phyloP scores from a whole-genome alignment of 768 basidiomycete species.

The Lentinula guzmanii region DNA sequence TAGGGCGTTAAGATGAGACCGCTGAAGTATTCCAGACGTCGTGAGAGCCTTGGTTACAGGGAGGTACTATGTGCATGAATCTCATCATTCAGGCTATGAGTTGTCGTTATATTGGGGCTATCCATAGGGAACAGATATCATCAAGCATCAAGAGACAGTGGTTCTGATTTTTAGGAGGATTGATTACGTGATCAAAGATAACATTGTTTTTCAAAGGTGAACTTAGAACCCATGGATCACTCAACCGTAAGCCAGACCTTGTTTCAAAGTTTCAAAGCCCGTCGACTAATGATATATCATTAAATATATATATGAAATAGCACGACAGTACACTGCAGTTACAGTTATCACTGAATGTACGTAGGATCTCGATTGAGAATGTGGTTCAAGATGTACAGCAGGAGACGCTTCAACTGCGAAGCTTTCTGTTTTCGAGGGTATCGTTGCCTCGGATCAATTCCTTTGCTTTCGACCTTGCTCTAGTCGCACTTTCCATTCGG shows the following conservation, averaged over 20 bases:
- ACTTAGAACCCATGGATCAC: not conserved
- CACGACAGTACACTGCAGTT: not conserved
- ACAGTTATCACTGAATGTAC: not conserved
- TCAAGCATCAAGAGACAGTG: too few relatives aligned
- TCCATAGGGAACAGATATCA: not conserved
- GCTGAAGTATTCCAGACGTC: not conserved
- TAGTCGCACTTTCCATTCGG: slow-evolving; percentile 39
- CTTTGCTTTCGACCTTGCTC: slow-evolving; percentile 34
- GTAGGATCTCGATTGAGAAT: not conserved
- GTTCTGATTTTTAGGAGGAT: too few relatives aligned
- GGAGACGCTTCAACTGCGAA: not conserved
- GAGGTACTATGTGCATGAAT: not conserved
- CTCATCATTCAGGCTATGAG: not conserved
- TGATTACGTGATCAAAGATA: too few relatives aligned
- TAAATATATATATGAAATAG: not conserved
- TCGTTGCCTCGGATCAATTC: slow-evolving; percentile 12
- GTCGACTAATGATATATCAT: not conserved
- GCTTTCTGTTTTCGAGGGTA: slow-evolving; percentile 1
- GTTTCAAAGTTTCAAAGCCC: not conserved
- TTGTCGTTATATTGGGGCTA: not conserved
- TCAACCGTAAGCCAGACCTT: not conserved
- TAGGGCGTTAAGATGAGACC: not conserved
- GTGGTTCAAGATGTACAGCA: not conserved
- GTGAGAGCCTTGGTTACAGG: not conserved
- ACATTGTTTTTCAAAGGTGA: too few relatives aligned